Evolutionary conservation across 139 green algal species (phyloP), one percentile per base, ranked within the genome.

Genomic region (Chlorella ohadii): DNA sequence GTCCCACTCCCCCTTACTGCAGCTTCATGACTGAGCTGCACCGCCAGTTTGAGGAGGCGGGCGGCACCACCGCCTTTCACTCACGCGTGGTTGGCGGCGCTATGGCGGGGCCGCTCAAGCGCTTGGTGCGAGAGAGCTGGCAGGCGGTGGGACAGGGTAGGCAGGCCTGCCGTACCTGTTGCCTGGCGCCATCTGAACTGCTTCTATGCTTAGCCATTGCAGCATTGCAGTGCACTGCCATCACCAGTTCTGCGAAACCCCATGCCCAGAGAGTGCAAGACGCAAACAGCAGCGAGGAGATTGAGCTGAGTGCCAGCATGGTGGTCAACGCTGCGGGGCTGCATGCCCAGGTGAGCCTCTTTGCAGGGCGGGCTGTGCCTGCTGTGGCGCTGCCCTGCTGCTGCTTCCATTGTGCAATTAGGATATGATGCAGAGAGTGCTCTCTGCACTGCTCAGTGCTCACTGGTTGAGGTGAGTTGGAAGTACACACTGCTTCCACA

Each of bases 11-110:
- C 28, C 68, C 80, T 19, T 4, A 34, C 22, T 39, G 78, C 87
- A 95, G 86, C 38, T 85, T 94, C 70, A 97, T 98, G 95, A 55
- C 78, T 38, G 81, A 89, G 19, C 87, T 97, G 34, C 86, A 92
- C 44, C 84, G 71, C 15, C 93, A 98, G 56, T 61, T 84, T n/a
- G 86, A 92, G 63, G 68, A 71, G n/a, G 68, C 84, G 13, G 88
- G 87, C 0, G 90, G 73, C 31, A 83, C 61, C 76, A 38, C 94
- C 1, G 88, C 92, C 0, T 78, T 91, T 0, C 79, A 91, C 77
- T 93, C 74, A 17, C 76, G 84, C 0, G 82, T 96, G 15, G 17
- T 79, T 17, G 81, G 79, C 2, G 91, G 86, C 23, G 55, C 85
- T 27, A n/a, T 93, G 16, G 57, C 57, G 4, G 64, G 20, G 1